Base-by-base conservation (phyloP, 2,329 filamentous ascomycete genomes). In the Calcarisporium arbuscula region DNA sequence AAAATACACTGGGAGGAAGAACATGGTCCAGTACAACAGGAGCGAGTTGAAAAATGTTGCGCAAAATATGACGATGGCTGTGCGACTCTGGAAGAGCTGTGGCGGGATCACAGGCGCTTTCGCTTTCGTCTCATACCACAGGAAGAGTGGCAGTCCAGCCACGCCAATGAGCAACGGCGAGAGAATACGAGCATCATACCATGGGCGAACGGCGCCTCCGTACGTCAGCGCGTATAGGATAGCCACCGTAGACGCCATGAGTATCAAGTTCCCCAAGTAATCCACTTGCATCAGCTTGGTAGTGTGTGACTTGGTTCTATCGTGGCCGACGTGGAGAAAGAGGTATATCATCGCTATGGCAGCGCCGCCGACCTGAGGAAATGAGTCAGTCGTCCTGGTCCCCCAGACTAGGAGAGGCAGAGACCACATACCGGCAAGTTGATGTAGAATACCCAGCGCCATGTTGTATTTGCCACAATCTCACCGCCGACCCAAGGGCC, bases 1-100 rank as follows among this genome's bases (percentile, higher is more conserved):
- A 41, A 71, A 72, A 45, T 70, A 72, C 8, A 72, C 47, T 0
- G 68, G 65, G 0, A 69, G 41, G 38, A 68, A 69, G 46, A 60
- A 65, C n/a, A 30, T 36, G n/a, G 36, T 20, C 26, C 26, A 35
- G 4, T 34, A 35, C 9, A 38, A 22, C 4, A 58, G 32, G 5
- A 50, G 42, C 14, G 51, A 53, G 1, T 58, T 62, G 4, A 66
- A 35, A 11, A 51, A 52, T 32, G 51, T 54, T 2, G 58, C 42
- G 18, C 32, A 29, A 17, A 40, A 34, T 1, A 14, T 47, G 32
- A 27, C 54, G 33, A 5, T 61, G 38, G 14, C 59, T 42, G 8
- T 42, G 5, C 40, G 19, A 18, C 38, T 40, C 15, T 27, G 17
- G 21, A 45, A 43, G 8, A 45, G 30, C 8, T 36, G 42, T 15